Evolutionary conservation across 2,329 filamentous ascomycete species (phyloP), one percentile per base, ranked within the genome.

Genomic region (Setomelanomma holmii): DNA sequence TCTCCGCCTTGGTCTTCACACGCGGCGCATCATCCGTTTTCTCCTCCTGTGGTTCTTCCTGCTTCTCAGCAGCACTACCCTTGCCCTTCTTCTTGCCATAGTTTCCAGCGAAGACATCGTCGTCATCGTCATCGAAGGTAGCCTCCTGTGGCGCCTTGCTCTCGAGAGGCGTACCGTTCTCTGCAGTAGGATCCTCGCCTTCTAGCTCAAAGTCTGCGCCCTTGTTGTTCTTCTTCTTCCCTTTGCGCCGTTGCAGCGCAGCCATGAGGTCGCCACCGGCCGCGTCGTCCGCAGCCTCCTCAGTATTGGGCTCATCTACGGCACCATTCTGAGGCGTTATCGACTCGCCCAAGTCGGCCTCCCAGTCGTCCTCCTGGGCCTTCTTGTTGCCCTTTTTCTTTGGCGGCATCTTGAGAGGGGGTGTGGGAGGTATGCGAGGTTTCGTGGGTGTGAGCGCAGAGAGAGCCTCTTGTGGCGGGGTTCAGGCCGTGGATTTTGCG

Each of bases 311-410:
- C 42, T 65, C 68, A 42, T 59, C 54, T 40, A 56, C 79, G 44
- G 78, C 79, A 35, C 78, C 77, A 55, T 84, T 78, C 48, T 83
- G 79, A 6, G 89, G 86, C 60, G 85, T 84, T 69, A 87, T 83
- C 55, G 82, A 80, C 79, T 97, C 93, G 69, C 92, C 93, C 49
- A 97, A 82, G 60, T 96, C 92, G 49, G 90, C 87, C 77, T 98
- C 95, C 93, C 93, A 97, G 82, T 97, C 91, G 72, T 96, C 92
- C 71, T 96, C 91, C 73, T 90, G 86, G 75, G 86, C 88, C 76
- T 87, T 88, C 83, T 93, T 96, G 78, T 88, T 89, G 75, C 88
- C 89, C 85, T 96, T 97, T 84, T 95, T 96, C 82, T 97, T 97
- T 58, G 93, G 93, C 71, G 93, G 80, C 93, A 97, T 98, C 56